Conservation (phyloP, 768 basidiomycete genomes). For the Dioszegia crocea region DNA sequence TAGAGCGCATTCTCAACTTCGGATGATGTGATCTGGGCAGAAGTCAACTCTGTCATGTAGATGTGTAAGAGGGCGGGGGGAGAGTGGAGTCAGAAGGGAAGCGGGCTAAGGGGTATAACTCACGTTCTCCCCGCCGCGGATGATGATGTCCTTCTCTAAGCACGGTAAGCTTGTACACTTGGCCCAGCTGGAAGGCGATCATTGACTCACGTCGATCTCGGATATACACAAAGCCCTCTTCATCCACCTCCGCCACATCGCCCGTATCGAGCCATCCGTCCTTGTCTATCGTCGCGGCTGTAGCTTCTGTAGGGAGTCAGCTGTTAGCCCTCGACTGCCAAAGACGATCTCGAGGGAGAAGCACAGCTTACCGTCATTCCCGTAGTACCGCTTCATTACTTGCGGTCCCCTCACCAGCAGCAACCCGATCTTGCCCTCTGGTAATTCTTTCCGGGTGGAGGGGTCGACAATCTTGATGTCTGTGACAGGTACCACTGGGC, state of each 20-base stretch:
- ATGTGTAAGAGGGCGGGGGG: too few relatives aligned
- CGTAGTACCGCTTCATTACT: slow-evolving; percentile 43
- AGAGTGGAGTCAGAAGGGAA: too few relatives aligned
- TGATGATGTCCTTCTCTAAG: slow-evolving; percentile 40
- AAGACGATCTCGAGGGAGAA: not conserved
- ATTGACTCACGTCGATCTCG: slow-evolving; percentile 21
- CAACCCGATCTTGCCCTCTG: slow-evolving; percentile 27
- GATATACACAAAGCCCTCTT: slow-evolving; percentile 40
- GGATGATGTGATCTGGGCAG: slow-evolving; percentile 28
- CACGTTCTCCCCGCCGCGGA: slow-evolving; percentile 45
- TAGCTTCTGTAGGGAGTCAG: slow-evolving; percentile 21
- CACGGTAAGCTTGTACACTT: not conserved
- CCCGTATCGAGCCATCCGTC: slow-evolving; percentile 45
- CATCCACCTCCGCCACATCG: slow-evolving; percentile 31
- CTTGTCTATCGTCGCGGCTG: slow-evolving; percentile 23
- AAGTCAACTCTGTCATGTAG: too few relatives aligned
- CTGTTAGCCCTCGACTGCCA: not conserved
- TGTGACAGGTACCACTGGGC: slow-evolving; percentile 38
- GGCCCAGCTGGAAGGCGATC: not conserved
- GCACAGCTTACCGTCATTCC: slow-evolving; percentile 24
- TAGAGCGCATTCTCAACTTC: slow-evolving; percentile 43
- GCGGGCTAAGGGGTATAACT: slow-evolving; percentile 1
- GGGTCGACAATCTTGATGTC: slow-evolving; percentile 38
- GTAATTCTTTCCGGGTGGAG: slow-evolving; percentile 15
- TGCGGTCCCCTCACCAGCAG: slow-evolving; percentile 41